Percentiles rank a stretch among this genome's conserved stretches.
Evolutionary conservation across 176 grass and related monocot genomes (phyloP).

Genomic region (Carex littledalei): DNA sequence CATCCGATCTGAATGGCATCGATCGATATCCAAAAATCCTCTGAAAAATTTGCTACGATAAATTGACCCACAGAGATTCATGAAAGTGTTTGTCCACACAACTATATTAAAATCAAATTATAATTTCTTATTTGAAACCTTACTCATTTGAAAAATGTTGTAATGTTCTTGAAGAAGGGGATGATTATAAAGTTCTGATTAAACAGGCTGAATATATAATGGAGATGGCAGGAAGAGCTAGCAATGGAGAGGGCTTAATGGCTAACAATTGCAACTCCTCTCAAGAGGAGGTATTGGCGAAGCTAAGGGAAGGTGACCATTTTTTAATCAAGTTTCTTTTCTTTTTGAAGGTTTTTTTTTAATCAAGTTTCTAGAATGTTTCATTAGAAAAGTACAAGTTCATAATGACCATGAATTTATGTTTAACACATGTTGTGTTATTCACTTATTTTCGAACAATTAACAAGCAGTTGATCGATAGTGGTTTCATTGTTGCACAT

Average conservation of each 20-base stretch:
- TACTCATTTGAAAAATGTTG: neutral
- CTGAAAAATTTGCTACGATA: no score
- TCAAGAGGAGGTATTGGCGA: slow-evolving; percentile 18
- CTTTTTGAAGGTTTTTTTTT: neutral
- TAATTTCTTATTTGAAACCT: no score
- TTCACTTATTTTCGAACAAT: neutral
- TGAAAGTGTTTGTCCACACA: no score
- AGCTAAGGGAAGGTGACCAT: slow-evolving; percentile 15
- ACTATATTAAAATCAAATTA: no score
- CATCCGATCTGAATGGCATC: no score
- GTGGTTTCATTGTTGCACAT: neutral
- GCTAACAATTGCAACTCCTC: neutral
- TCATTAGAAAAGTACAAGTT: neutral
- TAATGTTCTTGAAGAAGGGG: neutral
- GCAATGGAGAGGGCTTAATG: neutral
- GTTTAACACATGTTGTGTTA: neutral
- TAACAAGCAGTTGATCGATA: neutral
- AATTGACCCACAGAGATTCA: no score
- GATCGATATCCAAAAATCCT: no score
- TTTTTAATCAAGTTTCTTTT: neutral
- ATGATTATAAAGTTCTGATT: neutral
- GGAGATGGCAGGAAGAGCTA: slow-evolving; percentile 27
- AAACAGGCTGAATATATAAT: slow-evolving; percentile 31
- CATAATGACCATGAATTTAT: neutral
- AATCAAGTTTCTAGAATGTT: neutral